These are phyloP conservation scores for Microcyclosporella mali DNA, from an alignment of 2,329 filamentous ascomycete genomes.

Conservation along the genomic window DNA sequence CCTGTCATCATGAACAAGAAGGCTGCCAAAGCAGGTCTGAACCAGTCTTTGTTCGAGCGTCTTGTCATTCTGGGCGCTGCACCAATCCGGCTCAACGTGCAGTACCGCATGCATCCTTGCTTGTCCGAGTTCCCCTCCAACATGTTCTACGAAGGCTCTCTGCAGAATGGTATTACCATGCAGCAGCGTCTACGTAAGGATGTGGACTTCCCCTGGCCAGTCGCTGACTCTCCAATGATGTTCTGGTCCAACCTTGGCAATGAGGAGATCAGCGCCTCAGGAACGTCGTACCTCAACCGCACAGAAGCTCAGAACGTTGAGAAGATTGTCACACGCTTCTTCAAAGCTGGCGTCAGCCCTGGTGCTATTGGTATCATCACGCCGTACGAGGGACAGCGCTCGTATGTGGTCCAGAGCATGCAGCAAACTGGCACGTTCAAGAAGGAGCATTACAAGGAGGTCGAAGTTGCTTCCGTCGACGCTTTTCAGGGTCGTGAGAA, in stretches of 20 bases:
- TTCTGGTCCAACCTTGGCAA: slow-evolving; percentile 98
- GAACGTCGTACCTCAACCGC: slow-evolving; percentile 95
- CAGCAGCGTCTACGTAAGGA: slow-evolving; percentile 83
- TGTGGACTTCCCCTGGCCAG: slow-evolving; percentile 97
- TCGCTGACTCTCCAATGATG: slow-evolving; percentile 95
- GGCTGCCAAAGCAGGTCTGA: slow-evolving; percentile 91
- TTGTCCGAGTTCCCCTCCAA: slow-evolving; percentile 96
- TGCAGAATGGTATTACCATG: slow-evolving; percentile 93
- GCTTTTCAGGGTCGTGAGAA: slow-evolving; percentile 99
- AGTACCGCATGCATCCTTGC: slow-evolving; percentile 98
- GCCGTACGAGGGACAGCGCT: slow-evolving; percentile 95
- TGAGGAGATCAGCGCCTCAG: slow-evolving; percentile 95
- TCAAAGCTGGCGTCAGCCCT: slow-evolving; percentile 96
- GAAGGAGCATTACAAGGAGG: slow-evolving; percentile 97
- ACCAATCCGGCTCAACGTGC: slow-evolving; percentile 89
- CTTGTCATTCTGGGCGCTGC: slow-evolving; percentile 84
- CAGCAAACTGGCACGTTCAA: slow-evolving; percentile 95
- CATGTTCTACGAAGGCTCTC: slow-evolving; percentile 98
- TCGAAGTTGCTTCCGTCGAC: slow-evolving; percentile 96
- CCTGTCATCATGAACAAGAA: slow-evolving; percentile 99
- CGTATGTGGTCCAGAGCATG: slow-evolving; percentile 99
- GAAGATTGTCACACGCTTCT: slow-evolving; percentile 96
- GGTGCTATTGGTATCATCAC: slow-evolving; percentile 95
- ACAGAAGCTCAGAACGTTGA: slow-evolving; percentile 97
- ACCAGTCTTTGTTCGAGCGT: slow-evolving; percentile 97